Base-by-base conservation (phyloP, 1,139 yeast genomes). In the Suhomyces taliae region DNA sequence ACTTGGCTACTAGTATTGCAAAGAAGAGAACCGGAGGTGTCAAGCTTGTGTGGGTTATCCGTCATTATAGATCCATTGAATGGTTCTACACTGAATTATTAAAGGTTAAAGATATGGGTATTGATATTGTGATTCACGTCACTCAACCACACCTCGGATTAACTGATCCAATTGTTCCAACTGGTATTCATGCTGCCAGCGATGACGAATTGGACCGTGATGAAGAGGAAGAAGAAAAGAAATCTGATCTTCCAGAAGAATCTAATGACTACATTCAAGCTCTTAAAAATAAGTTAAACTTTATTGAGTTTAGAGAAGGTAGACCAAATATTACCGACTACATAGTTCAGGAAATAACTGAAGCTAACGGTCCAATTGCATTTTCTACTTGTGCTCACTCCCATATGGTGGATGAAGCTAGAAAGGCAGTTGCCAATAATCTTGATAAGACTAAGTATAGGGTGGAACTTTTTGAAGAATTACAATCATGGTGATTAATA, bases 31-130 rank as follows among this genome's bases (percentile, higher is more conserved):
- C 48, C 2, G 46, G 61, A 37, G 48, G 51, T 44, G 60, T 73
- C 39, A 73, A 76, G 59, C 60, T 81, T 27, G 69, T 74, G 58
- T 78, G 84, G 82, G 66, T 70, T 24, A 69, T 80, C 27, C 73
- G 80, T 57, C 70, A 76, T 50, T 71, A 72, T 51, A 56, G 62
- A 46, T 57, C 67, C 4, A 49, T 67, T 27, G 66, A 62, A 41
- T 67, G 72, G 72, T 65, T 67, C 53, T 55, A 53, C 49, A 52
- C 52, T 10, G 70, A 66, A 50, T 58, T 67, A 49, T 40, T 46
- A 35, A 51, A 54, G 34, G 56, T 66, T 47, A 69, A 66, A 46
- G 64, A 60, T 34, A 64, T 74, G 2, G 56, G 62, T 8, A 63
- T 74, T 32, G 61, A 68, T 44, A 66, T 78, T 10, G 56, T 71